Percentiles rank a stretch among this genome's conserved stretches.
These are phyloP conservation scores for Magnusiomyces tetraspermus DNA, from an alignment of 1,139 yeast genomes.

Conservation along the genomic window DNA sequence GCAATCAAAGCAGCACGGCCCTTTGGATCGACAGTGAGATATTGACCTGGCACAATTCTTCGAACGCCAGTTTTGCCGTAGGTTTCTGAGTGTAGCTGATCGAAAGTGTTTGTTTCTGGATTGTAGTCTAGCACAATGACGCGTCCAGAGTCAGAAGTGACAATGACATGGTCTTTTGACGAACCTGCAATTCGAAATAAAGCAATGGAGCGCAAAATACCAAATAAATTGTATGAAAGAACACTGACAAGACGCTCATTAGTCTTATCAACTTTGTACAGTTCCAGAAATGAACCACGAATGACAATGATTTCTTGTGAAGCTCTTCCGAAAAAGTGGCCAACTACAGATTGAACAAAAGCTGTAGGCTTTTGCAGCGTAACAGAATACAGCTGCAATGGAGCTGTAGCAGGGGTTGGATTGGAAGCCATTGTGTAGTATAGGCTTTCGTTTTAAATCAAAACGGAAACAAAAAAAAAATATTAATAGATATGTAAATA, in stretches of 20 bases:
- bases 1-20: conserved; percentile 63
- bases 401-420: conserved; percentile 8
- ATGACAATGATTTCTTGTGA: conserved; percentile 60
- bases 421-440: background rate
- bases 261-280: conserved; percentile 44
- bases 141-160: conserved; percentile 78
- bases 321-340: conserved; percentile 55
- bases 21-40: conserved; percentile 62
- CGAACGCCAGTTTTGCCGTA: conserved; percentile 68
- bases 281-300: conserved; percentile 44
- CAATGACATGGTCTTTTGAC: conserved; percentile 47
- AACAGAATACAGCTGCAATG: conserved; percentile 52
- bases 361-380: conserved; percentile 54
- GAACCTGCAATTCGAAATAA: conserved; percentile 47
- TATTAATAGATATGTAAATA: too few species aligned
- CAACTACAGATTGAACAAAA: conserved; percentile 47
- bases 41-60: conserved; percentile 67
- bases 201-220: conserved; percentile 47
- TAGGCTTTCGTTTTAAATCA: too few species aligned
- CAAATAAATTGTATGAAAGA: conserved; percentile 44
- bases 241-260: conserved; percentile 46
- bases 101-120: conserved; percentile 35
- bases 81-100: conserved; percentile 52
- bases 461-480: too few species aligned
- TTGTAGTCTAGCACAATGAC: conserved; percentile 49